phyloP scores from a whole-genome alignment of 1,284 basidiomycete species.

The Takashimella tepidaria region DNA sequence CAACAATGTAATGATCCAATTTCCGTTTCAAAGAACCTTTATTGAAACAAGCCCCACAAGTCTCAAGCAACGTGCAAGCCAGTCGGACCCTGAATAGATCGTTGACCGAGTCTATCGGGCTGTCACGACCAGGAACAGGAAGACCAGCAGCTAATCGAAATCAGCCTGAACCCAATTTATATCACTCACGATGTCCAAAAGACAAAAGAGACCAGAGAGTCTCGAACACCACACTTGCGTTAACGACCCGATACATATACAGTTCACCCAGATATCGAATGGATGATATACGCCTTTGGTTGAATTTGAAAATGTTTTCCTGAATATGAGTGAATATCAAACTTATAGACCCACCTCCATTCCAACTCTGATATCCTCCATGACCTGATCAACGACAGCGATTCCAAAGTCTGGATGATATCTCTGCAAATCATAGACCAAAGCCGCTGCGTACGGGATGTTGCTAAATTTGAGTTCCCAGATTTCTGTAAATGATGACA shows the following conservation, averaged over 20 bases:
- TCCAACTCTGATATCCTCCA: slow-evolving; percentile 85
- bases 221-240: slow-evolving; percentile 85
- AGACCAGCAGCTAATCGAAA: slow-evolving; percentile 68
- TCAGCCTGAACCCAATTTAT: not conserved
- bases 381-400: slow-evolving; percentile 83
- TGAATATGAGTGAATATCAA: slow-evolving; percentile 13
- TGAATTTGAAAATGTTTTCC: slow-evolving; percentile 89
- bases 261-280: slow-evolving; percentile 94
- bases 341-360: slow-evolving; percentile 56
- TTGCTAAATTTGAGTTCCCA: slow-evolving; percentile 95
- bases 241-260: slow-evolving; percentile 93
- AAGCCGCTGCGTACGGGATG: slow-evolving; percentile 84
- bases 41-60: slow-evolving; percentile 97
- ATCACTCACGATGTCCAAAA: slow-evolving; percentile 82
- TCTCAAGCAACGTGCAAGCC: slow-evolving; percentile 86
- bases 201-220: slow-evolving; percentile 92
- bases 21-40: slow-evolving; percentile 84
- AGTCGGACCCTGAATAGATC: slow-evolving; percentile 94
- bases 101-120: slow-evolving; percentile 80
- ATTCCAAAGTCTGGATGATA: slow-evolving; percentile 87
- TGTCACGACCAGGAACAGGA: slow-evolving; percentile 73
- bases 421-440: slow-evolving; percentile 86
- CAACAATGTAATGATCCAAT: slow-evolving; percentile 82
- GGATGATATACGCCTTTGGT: slow-evolving; percentile 85
- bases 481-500: slow-evolving; percentile 86